A percentile compares a stretch with the other conserved stretches of the same genome.
These are phyloP conservation scores for Bromus sterilis DNA, from an alignment of 176 grass and related monocot genomes.

Conservation along the genomic window DNA sequence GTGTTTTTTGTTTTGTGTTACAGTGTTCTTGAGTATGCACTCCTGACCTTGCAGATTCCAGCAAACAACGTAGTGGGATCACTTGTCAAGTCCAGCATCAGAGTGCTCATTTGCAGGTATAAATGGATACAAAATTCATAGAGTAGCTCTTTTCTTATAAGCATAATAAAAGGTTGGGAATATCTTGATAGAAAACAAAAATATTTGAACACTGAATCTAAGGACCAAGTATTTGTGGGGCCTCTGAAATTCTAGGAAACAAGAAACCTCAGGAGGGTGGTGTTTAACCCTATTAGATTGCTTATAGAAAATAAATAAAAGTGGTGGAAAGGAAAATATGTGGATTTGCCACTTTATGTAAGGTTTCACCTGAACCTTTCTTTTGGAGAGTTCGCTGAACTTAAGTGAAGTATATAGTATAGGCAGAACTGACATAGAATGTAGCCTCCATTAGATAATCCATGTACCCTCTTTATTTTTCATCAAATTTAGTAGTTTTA, in stretches of 20 bases:
- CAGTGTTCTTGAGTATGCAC: constrained; percentile 86
- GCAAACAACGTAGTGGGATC: constrained; percentile 69
- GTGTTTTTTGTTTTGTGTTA: neutral
- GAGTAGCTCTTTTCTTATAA: neutral
- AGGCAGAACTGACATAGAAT: neutral
- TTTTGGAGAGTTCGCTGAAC: neutral
- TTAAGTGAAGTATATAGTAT: neutral
- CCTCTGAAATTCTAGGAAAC: neutral
- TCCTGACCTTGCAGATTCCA: constrained; percentile 84
- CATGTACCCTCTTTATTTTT: too few relatives aligned
- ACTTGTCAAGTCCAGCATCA: constrained; percentile 58
- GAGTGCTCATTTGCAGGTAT: constrained; percentile 93
- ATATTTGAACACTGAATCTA: too few relatives aligned
- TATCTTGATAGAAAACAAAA: neutral
- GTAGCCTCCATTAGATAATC: neutral
- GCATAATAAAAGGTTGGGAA: constrained; percentile 1
- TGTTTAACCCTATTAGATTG: neutral
- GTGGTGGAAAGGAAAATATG: too few relatives aligned
- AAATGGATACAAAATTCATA: neutral
- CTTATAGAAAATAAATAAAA: too few relatives aligned
- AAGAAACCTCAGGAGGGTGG: neutral
- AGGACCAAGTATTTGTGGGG: neutral
- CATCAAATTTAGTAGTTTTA: too few relatives aligned
- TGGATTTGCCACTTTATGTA: too few relatives aligned
- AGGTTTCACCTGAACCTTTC: neutral